Evolutionary conservation across 2,329 filamentous ascomycete species (phyloP).

Genomic region (Pseudophaeomoniella oleicola): DNA sequence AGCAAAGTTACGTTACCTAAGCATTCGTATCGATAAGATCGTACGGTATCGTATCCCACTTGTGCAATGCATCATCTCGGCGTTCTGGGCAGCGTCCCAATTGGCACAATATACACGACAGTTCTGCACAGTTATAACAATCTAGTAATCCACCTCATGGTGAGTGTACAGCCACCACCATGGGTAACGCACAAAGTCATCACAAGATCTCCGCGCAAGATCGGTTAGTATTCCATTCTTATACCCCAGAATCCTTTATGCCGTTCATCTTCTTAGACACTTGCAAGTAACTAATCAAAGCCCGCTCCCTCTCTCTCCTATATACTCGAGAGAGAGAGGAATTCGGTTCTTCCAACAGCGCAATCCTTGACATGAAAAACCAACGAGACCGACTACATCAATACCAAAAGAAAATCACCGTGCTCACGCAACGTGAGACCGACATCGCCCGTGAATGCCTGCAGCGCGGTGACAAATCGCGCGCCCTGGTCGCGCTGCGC

Average conservation of each 20-base stretch:
- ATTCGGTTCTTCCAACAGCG: slow-evolving; percentile 39
- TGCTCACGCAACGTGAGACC: slow-evolving; percentile 76
- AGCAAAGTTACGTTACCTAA: too few relatives aligned
- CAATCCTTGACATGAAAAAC: slow-evolving; percentile 93
- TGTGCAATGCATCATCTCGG: too few relatives aligned
- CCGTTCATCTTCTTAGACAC: not conserved
- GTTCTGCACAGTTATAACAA: too few relatives aligned
- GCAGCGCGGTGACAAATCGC: slow-evolving; percentile 60
- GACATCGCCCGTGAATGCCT: slow-evolving; percentile 75
- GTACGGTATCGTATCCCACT: too few relatives aligned
- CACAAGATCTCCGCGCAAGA: slow-evolving; percentile 67
- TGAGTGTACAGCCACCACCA: too few relatives aligned
- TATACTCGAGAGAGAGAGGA: slow-evolving; percentile 2
- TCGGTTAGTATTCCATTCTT: slow-evolving; percentile 44
- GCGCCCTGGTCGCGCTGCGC: slow-evolving; percentile 74
- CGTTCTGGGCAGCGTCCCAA: too few relatives aligned
- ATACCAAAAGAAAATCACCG: slow-evolving; percentile 80
- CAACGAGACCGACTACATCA: slow-evolving; percentile 95
- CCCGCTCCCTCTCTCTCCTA: slow-evolving; percentile 1
- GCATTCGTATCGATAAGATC: too few relatives aligned
- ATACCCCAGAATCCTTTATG: not conserved
- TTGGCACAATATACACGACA: too few relatives aligned
- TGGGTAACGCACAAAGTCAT: slow-evolving; percentile 51
- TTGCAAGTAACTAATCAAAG: not conserved
- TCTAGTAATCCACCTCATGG: too few relatives aligned